Evolutionary conservation across 305 asterid genomes (phyloP).

Genomic region (Andrographis paniculata): DNA sequence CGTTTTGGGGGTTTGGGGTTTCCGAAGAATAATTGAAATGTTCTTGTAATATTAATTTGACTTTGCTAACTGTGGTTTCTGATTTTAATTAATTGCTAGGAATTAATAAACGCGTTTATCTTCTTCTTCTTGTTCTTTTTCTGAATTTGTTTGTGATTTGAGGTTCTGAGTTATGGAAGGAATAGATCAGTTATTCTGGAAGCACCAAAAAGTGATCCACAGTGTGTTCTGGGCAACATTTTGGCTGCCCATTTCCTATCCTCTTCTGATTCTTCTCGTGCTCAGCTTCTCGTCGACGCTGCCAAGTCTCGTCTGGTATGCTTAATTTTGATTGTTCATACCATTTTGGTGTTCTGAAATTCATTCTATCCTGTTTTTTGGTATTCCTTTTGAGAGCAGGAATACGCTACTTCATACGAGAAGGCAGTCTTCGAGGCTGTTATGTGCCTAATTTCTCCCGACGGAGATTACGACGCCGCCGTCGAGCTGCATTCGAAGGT

Average conservation of each 20-base stretch:
- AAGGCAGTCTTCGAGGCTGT: conserved; percentile 53
- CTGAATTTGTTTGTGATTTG: background rate
- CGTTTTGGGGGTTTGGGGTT: background rate
- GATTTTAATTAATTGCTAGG: no score
- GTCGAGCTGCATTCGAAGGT: conserved; percentile 77
- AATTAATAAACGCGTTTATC: no score
- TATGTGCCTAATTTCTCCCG: conserved; percentile 46
- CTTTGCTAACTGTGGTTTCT: background rate
- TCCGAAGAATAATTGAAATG: background rate
- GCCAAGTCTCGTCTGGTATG: conserved; percentile 72
- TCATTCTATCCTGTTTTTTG: no score
- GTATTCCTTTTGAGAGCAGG: no score
- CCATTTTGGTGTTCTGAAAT: conserved; percentile 6
- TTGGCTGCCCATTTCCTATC: conserved; percentile 74
- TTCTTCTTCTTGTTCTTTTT: no score
- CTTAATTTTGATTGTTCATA: conserved; percentile 10
- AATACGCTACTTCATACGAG: conserved; percentile 62
- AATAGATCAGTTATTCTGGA: conserved; percentile 63
- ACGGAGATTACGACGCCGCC: conserved; percentile 75
- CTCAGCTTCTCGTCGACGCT: conserved; percentile 38
- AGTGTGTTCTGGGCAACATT: conserved; percentile 80
- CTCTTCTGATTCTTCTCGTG: conserved; percentile 45
- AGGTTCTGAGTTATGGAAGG: conserved; percentile 94
- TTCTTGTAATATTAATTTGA: no score
- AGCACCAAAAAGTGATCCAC: conserved; percentile 78